A percentile compares a stretch with the other conserved stretches of the same genome.
Evolutionary conservation across 148 eudicot genomes (phyloP).

Genomic region (Limonium bicolor): DNA sequence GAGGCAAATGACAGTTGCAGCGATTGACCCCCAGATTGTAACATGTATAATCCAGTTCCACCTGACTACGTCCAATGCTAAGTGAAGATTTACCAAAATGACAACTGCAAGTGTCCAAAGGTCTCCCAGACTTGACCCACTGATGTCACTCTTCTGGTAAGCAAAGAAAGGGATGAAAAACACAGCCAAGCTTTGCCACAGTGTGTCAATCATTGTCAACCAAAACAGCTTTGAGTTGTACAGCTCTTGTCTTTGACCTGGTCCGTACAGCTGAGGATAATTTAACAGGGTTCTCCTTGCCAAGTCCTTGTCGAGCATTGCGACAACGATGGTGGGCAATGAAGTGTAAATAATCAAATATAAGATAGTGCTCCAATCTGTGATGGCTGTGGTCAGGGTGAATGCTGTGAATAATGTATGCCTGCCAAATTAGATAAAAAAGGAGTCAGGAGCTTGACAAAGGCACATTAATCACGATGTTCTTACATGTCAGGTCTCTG

Average conservation of each 20-base stretch:
- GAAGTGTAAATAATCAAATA: slow-evolving; percentile 82
- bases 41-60: slow-evolving; percentile 91
- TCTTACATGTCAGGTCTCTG: neutral
- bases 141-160: slow-evolving; percentile 54
- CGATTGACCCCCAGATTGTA: slow-evolving; percentile 78
- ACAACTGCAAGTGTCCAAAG: slow-evolving; percentile 85
- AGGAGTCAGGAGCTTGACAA: slow-evolving; percentile 6
- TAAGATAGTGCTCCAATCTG: slow-evolving; percentile 93
- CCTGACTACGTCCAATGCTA: slow-evolving; percentile 84
- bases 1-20: slow-evolving; percentile 71
- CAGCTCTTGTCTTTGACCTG: slow-evolving; percentile 73
- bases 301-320: slow-evolving; percentile 92
- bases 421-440: slow-evolving; percentile 25
- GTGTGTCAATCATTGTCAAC: slow-evolving; percentile 71
- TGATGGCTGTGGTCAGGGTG: slow-evolving; percentile 84
- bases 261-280: slow-evolving; percentile 69
- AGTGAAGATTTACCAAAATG: slow-evolving; percentile 65
- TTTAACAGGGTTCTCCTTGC: slow-evolving; percentile 58
- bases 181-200: slow-evolving; percentile 81
- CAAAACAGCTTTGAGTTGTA: slow-evolving; percentile 77
- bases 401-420: slow-evolving; percentile 61
- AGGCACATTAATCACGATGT: neutral
- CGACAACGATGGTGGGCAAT: slow-evolving; percentile 75
- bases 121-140: slow-evolving; percentile 77
- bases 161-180: slow-evolving; percentile 66